phyloP scores from a whole-genome alignment of 345 rosid genomes.

The Passiflora organensis region DNA sequence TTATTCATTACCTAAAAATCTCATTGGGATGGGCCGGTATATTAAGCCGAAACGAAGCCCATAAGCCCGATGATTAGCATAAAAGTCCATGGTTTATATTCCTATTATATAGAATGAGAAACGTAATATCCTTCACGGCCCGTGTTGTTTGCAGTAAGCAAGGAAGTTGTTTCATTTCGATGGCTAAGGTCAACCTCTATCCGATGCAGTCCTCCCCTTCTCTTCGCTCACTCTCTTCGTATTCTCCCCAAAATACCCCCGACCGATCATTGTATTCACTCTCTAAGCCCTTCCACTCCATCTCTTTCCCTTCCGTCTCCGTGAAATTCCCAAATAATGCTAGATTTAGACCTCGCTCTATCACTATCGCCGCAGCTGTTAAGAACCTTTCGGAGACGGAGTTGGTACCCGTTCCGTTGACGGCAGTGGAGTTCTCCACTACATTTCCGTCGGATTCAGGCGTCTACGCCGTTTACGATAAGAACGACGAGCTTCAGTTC shows the following conservation, averaged over 20 bases:
- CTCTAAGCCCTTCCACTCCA: conserved; percentile 27
- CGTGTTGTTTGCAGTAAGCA: too few species aligned
- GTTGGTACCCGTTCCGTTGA: conserved; percentile 27
- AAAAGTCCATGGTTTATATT: too few species aligned
- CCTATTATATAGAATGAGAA: too few species aligned
- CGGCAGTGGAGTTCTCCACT: conserved; percentile 28
- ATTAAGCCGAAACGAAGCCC: too few species aligned
- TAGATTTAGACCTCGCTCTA: conserved; percentile 28
- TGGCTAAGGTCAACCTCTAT: conserved; percentile 48
- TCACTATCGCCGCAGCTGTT: conserved; percentile 37
- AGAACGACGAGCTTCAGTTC: conserved; percentile 61
- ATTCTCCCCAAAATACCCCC: conserved; percentile 39
- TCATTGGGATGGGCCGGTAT: too few species aligned
- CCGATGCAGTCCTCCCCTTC: conserved; percentile 32
- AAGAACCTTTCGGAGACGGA: conserved; percentile 51
- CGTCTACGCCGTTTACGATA: conserved; percentile 74
- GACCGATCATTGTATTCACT: conserved; percentile 34
- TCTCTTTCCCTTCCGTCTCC: conserved; percentile 36
- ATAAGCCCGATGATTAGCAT: too few species aligned
- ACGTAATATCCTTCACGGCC: neutral
- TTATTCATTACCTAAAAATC: too few species aligned
- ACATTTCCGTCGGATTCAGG: conserved; percentile 54
- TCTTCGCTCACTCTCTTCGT: conserved; percentile 21
- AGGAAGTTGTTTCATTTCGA: conserved; percentile 5
- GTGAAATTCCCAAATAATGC: conserved; percentile 22